Conservation (phyloP, 148 eudicot genomes). For the Cornus controversa region DNA sequence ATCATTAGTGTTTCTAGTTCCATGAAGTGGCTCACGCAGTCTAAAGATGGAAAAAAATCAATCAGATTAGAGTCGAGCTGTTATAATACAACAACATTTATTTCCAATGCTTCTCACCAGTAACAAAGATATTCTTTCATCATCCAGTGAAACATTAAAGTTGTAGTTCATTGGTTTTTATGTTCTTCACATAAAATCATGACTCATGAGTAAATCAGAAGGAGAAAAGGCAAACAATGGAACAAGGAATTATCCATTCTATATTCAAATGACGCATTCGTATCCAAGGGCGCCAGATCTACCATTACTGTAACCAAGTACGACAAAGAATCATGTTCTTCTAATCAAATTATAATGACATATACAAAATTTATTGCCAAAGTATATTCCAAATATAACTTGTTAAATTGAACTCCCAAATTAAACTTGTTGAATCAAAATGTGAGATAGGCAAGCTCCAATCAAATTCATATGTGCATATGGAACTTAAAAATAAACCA, state of each 20-base stretch:
- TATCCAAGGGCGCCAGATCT: neutral
- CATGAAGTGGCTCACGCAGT: neutral
- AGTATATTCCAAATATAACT: neutral
- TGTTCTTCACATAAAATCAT: neutral
- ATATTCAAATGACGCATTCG: neutral
- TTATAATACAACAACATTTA: too few species aligned
- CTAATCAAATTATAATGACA: neutral
- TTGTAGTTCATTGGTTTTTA: too few species aligned
- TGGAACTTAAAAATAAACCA: neutral
- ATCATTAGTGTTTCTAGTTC: neutral
- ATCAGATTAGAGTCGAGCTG: neutral
- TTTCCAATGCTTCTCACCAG: neutral
- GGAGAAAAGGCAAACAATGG: neutral
- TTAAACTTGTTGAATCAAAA: neutral
- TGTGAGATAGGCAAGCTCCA: neutral
- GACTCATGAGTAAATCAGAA: neutral
- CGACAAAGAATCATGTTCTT: neutral
- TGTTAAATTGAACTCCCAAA: neutral
- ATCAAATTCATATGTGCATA: neutral
- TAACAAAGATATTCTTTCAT: too few species aligned
- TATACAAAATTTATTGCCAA: neutral
- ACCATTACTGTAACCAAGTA: neutral
- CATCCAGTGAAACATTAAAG: too few species aligned
- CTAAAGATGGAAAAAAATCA: neutral
- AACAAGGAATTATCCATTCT: neutral